Base-by-base conservation (phyloP, 495 filamentous ascomycete genomes). In the Aspergillus homomorphus region DNA sequence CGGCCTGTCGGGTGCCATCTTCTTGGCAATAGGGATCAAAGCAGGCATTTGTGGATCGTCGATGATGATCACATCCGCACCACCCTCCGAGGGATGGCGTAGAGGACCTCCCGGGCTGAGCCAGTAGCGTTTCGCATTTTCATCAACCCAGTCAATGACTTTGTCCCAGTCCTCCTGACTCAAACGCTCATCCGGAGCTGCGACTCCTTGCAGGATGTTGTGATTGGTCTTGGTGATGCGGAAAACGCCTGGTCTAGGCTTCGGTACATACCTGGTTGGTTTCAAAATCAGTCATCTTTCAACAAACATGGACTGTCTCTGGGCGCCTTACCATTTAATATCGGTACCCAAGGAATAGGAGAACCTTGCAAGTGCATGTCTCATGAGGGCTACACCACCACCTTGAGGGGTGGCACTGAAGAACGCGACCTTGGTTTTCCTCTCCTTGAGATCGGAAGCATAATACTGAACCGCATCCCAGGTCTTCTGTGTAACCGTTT, bases 1-100 rank as follows among this genome's bases (percentile, higher is more conserved):
- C 7, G 91, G 91, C 28, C 90, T 79, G n/a, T 87, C 66, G 4
- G 90, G 89, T 0, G 88, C 88, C 15, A 78, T 41, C 28, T 82
- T 65, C 69, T 90, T 93, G 62, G 90, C 89, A 16, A 95, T 72
- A 1, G 87, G 86, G 56, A 95, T 91, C 21, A 96, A 69, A 3
- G 80, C 82, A 4, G 91, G 91, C 90, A 95, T 93, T 73, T 95
- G 91, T 18, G 90, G 89, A 62, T 96, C 91, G 62, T 96, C 91
- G 19, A 92, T 79, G 57, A 95, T 79, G 54, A 95, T 78, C 19
- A 95, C 76, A 67, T 95, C 85, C 18, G 90, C 91, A 53, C 91
- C 91, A 52, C 90, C 90, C 56, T 90, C 77, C 8, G 81, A 78
- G 0, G 82, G 80, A 52, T 83, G 66, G n/a, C 80, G 74, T 4